phyloP scores from a whole-genome alignment of 305 asterid genomes.

The Coffea humblotiana region DNA sequence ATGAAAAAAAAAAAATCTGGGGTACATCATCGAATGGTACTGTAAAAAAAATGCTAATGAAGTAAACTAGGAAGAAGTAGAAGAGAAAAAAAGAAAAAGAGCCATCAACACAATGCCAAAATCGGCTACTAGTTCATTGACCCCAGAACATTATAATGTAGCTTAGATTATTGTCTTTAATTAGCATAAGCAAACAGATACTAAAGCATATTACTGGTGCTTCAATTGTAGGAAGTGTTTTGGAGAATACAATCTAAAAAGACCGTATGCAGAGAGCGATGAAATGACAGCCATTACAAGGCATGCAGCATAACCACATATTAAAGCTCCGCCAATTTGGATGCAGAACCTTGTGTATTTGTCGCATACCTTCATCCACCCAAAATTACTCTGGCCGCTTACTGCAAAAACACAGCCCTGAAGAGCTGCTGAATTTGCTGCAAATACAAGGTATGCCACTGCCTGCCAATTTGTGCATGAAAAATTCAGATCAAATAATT shows the following conservation, averaged over 20 bases:
- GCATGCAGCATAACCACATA: constrained; percentile 45
- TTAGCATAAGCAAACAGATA: background rate
- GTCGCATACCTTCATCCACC: constrained; percentile 74
- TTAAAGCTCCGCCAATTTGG: constrained; percentile 54
- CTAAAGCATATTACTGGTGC: constrained; percentile 7
- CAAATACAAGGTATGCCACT: constrained; percentile 54
- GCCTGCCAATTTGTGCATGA: constrained; percentile 27
- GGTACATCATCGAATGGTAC: too few relatives aligned
- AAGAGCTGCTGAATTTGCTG: constrained; percentile 44
- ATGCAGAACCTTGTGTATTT: constrained; percentile 54
- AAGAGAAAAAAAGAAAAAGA: background rate
- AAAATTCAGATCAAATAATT: background rate
- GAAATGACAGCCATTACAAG: constrained; percentile 40
- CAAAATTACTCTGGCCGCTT: constrained; percentile 47
- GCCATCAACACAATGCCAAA: background rate
- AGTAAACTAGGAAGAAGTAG: too few relatives aligned
- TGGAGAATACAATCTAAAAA: constrained; percentile 65
- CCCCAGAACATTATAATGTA: background rate
- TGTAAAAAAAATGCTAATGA: too few relatives aligned
- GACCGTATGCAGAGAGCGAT: constrained; percentile 48
- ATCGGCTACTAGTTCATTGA: background rate
- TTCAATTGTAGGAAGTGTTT: constrained; percentile 47
- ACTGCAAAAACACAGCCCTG: constrained; percentile 55
- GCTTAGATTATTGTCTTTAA: background rate
- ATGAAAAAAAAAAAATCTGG: too few relatives aligned